A percentile compares a stretch with the other conserved stretches of the same genome.
Evolutionary conservation across 164 flowering plant species (phyloP).

Genomic region (Sextonia rubra): DNA sequence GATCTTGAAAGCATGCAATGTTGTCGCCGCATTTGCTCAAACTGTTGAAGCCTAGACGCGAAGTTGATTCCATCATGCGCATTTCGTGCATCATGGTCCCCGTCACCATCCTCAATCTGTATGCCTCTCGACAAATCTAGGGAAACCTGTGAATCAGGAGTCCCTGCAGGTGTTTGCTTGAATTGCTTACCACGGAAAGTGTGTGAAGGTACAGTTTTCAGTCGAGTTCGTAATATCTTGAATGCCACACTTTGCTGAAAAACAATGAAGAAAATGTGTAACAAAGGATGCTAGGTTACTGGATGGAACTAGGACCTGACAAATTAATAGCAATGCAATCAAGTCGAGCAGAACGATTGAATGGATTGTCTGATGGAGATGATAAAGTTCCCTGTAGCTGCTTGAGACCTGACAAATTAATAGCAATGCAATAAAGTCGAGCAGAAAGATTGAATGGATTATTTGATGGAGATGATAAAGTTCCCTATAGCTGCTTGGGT

Average conservation of each 20-base stretch:
- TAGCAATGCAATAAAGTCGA: too few species aligned
- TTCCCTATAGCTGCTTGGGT: background rate
- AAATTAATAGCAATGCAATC: too few species aligned
- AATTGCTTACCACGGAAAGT: slow-evolving; percentile 49
- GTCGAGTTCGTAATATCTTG: slow-evolving; percentile 66
- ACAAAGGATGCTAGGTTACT: background rate
- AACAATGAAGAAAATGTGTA: background rate
- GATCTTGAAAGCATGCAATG: slow-evolving; percentile 56
- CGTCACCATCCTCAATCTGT: slow-evolving; percentile 8
- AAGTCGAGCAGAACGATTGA: slow-evolving; percentile 1
- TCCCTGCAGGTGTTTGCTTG: slow-evolving; percentile 16
- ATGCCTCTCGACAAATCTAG: slow-evolving; percentile 11
- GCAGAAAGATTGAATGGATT: slow-evolving; percentile 3
- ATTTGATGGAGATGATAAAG: background rate
- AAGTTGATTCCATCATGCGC: slow-evolving; percentile 60
- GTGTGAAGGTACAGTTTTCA: slow-evolving; percentile 73
- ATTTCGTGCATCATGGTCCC: slow-evolving; percentile 32
- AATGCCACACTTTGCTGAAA: slow-evolving; percentile 95
- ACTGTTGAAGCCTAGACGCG: slow-evolving; percentile 55
- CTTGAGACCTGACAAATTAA: too few species aligned
- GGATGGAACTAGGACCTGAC: background rate
- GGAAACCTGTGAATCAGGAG: slow-evolving; percentile 12
- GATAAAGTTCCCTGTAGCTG: background rate
- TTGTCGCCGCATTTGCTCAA: slow-evolving; percentile 61
- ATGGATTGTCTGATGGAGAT: background rate